Conservation (phyloP, 1,139 yeast species). For the Pichia sp. region DNA sequence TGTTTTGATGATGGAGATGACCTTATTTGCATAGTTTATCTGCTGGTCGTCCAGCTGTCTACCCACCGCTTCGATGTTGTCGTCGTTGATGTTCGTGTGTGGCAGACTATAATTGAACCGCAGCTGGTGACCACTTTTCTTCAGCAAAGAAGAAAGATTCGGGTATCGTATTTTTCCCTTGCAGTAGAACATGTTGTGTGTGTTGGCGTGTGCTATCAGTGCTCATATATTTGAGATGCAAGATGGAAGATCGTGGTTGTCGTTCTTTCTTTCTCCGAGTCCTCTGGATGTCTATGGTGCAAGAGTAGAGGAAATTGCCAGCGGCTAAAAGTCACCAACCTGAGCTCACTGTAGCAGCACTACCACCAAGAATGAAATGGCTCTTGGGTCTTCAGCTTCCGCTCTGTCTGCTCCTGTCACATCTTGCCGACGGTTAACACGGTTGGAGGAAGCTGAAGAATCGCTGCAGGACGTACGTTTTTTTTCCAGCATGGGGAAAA, state of each 20-base stretch:
- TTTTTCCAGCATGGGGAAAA: background rate
- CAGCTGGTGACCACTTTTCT: background rate
- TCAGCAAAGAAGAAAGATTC: background rate
- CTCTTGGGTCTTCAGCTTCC: too few species aligned
- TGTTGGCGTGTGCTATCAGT: background rate
- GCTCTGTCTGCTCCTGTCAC: too few species aligned
- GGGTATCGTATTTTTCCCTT: conserved; percentile 5
- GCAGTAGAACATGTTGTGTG: conserved; percentile 1
- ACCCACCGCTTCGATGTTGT: background rate
- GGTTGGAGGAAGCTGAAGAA: background rate
- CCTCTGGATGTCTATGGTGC: background rate
- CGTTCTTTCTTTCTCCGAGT: background rate
- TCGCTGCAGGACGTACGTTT: background rate
- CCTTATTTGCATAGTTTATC: conserved; percentile 3
- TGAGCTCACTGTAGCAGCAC: background rate
- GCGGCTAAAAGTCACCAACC: background rate
- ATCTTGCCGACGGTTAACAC: too few species aligned
- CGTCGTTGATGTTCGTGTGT: background rate
- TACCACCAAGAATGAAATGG: background rate
- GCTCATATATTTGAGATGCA: background rate
- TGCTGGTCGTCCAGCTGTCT: background rate
- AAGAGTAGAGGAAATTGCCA: background rate
- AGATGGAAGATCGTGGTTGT: background rate
- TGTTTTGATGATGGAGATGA: conserved; percentile 5
- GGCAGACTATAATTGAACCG: background rate